These are phyloP conservation scores for Triadica sebifera DNA, from an alignment of 345 rosid genomes.

Conservation along the genomic window DNA sequence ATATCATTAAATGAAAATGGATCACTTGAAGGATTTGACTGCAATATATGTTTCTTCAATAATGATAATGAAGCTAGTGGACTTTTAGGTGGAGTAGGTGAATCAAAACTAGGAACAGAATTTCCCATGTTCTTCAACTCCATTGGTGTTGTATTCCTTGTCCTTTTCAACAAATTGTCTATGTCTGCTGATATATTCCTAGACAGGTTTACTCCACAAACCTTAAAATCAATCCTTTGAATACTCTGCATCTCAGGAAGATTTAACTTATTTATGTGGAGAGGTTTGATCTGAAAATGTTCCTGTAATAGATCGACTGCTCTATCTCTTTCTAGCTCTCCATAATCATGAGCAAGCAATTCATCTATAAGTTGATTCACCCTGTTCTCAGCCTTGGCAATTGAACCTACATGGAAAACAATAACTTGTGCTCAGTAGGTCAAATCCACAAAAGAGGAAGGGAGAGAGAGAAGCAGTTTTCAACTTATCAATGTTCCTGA, in stretches of 20 bases:
- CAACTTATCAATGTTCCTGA: background rate
- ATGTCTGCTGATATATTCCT: constrained; percentile 51
- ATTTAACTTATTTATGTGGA: constrained; percentile 41
- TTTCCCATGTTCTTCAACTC: constrained; percentile 33
- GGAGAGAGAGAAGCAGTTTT: constrained; percentile 2
- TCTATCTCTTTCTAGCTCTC: constrained; percentile 61
- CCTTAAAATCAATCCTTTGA: constrained; percentile 45
- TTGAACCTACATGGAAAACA: constrained; percentile 38
- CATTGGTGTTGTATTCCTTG: constrained; percentile 32
- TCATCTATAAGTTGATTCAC: constrained; percentile 48
- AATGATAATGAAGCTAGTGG: constrained; percentile 42
- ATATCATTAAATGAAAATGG: constrained; percentile 47
- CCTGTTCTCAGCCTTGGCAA: constrained; percentile 38
- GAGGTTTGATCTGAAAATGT: constrained; percentile 57
- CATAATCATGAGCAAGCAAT: constrained; percentile 45
- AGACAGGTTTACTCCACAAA: constrained; percentile 36
- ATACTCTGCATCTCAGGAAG: constrained; percentile 59
- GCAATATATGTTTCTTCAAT: constrained; percentile 34
- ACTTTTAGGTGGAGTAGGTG: constrained; percentile 49
- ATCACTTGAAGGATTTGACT: constrained; percentile 32
- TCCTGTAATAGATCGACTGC: constrained; percentile 51
- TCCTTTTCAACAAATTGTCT: constrained; percentile 44
- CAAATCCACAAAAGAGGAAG: background rate
- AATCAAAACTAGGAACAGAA: constrained; percentile 31
- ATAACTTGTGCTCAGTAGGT: constrained; percentile 17